phyloP scores from a whole-genome alignment of 2,329 filamentous ascomycete species.

The Salinomyces thailandicus region DNA sequence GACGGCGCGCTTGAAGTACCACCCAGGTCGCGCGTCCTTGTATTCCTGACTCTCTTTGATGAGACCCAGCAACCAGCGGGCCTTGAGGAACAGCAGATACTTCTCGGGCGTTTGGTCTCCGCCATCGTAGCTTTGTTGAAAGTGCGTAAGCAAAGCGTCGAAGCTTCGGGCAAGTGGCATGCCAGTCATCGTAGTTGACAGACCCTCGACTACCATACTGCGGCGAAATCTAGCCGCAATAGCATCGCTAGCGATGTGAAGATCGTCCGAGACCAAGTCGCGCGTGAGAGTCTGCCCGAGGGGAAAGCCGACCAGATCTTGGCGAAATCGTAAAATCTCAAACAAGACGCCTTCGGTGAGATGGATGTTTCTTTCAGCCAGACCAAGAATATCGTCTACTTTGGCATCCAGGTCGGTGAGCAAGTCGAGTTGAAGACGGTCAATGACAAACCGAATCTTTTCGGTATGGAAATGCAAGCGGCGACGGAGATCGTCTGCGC shows the following conservation, averaged over 20 bases:
- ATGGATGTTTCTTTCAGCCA: constrained; percentile 9
- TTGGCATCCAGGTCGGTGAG: constrained; percentile 12
- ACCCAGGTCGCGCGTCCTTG: constrained; percentile 10
- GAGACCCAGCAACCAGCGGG: constrained; percentile 13
- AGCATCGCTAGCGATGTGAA: constrained; percentile 6
- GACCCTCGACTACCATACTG: constrained; percentile 4
- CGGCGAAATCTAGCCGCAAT: constrained; percentile 8
- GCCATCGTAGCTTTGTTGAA: constrained; percentile 8
- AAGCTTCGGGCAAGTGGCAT: constrained; percentile 13
- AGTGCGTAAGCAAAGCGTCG: constrained; percentile 12
- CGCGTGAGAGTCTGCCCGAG: constrained; percentile 4
- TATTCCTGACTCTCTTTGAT: constrained; percentile 11
- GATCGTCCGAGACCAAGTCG: constrained; percentile 1
- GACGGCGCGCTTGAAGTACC: constrained; percentile 15
- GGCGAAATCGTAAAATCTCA: constrained; percentile 7
- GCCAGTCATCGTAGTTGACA: constrained; percentile 2
- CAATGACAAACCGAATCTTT: constrained; percentile 15
- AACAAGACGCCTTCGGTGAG: constrained; percentile 7
- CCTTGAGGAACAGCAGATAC: constrained; percentile 15
- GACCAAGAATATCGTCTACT: constrained; percentile 12
- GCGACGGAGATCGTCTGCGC: constrained; percentile 11
- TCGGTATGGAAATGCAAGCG: constrained; percentile 14
- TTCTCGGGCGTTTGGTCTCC: constrained; percentile 9
- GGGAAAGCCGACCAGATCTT: constrained; percentile 8
- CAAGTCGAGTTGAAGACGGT: constrained; percentile 10